These are phyloP conservation scores for Suhomyces bolitotheri DNA, from an alignment of 1,139 yeast species.

Conservation along the genomic window DNA sequence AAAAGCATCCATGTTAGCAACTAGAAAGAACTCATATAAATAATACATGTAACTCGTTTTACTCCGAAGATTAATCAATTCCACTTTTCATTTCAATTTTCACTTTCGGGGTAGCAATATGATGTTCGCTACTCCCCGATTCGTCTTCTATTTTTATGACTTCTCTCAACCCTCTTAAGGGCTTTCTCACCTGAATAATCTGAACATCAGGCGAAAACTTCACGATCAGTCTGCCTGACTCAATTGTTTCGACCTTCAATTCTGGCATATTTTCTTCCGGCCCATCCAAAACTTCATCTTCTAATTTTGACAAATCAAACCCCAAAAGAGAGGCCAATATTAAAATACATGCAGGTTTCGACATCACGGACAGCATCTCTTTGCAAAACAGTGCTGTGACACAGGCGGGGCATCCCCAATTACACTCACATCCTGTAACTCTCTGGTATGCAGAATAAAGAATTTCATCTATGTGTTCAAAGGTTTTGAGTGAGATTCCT, in stretches of 20 bases:
- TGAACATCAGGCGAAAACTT: constrained; percentile 60
- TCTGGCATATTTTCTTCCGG: constrained; percentile 83
- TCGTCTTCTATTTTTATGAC: constrained; percentile 5
- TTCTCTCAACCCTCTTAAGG: constrained; percentile 13
- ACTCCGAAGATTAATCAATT: too few species aligned
- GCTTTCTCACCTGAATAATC: constrained; percentile 47
- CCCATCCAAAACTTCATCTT: constrained; percentile 58
- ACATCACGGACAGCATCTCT: constrained; percentile 78
- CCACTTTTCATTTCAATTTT: too few species aligned
- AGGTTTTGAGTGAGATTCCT: constrained; percentile 77
- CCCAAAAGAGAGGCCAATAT: constrained; percentile 57
- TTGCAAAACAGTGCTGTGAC: constrained; percentile 76
- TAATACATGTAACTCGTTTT: too few species aligned
- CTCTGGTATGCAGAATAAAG: constrained; percentile 59
- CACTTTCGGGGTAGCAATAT: too few species aligned
- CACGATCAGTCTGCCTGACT: constrained; percentile 51
- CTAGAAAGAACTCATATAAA: constrained; percentile 17
- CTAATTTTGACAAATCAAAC: constrained; percentile 41
- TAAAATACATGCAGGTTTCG: constrained; percentile 83
- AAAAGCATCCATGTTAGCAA: constrained; percentile 34
- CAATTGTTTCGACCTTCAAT: constrained; percentile 66
- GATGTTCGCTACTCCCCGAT: too few species aligned
- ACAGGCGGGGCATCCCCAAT: constrained; percentile 89
- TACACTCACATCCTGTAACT: constrained; percentile 69
- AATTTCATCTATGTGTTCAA: constrained; percentile 70